Base-by-base conservation (phyloP, 495 filamentous ascomycete species). In the Trichoderma orchidacearum region DNA sequence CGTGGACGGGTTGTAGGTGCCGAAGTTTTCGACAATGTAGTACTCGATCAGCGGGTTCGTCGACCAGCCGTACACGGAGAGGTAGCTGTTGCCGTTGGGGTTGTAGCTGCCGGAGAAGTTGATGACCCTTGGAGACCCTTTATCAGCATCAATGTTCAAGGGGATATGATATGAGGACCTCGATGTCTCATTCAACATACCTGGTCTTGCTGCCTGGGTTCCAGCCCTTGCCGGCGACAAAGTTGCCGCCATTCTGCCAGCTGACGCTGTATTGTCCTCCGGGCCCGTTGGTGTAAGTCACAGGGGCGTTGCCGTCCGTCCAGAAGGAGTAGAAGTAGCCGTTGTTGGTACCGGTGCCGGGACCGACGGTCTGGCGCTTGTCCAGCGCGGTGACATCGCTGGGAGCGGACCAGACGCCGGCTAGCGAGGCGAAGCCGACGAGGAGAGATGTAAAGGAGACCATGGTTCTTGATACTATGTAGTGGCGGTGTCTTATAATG, bases 181-280 rank as follows among this genome's bases (percentile, higher is more conserved):
- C 18, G 29, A n/a, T 53, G 8, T 2, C 18, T 23, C 51, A n/a
- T 5, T 5, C 12, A 5, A 54, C 29, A 21, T 48, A 48, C 41
- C 50, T 51, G 17, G 35, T 7, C 12, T 50, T 38, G 15, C 18
- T 25, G 6, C 81, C 81, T 8, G 79, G 73, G 58, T 75, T 74
- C 81, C 81, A 85, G 5, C 79, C 80, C 68, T 82, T 85, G 51
- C 84, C 84, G 27, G 74, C 79, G 8, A 84, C 82, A 61, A 85
- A 84, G 68, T 85, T 82, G 35, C 80, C 80, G 32, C 71, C 72
- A 62, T 78, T 75, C 1, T 62, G 61, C 83, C 83, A 86, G 28
- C 62, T 69, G 7, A 85, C 75, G 54, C 68, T 75, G 72, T 83
- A 86, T 35, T 72, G 64, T 5, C 83, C 83, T 1, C 60, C 72